Evolutionary conservation across 768 basidiomycete species (phyloP), one percentile per base, ranked within the genome.

Genomic region (Tylopilus plumbeoviolaceoides): DNA sequence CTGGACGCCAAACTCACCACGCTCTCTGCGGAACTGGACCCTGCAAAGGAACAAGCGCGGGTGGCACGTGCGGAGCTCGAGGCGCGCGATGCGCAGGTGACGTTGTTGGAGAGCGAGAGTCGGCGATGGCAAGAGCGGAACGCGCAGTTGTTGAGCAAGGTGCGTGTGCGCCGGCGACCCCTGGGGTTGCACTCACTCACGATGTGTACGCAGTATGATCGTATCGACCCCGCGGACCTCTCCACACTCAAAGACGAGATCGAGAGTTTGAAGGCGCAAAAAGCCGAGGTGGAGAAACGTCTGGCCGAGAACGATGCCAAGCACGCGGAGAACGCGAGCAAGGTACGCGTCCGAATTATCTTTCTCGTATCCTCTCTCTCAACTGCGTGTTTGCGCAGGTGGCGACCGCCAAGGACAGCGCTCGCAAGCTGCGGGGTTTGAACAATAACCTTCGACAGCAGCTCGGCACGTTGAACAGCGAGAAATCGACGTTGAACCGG

Each of bases 221-320:
- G 91, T 41, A 86, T 90, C 59, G 91, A 93, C 65, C 91, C 91
- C 15, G 82, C 86, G 2, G 91, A 94, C 62, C 74, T 93, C 36
- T 87, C 91, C 62, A 76, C 79, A 6, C 75, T 93, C 48, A 89
- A 84, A 67, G 86, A 87, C 21, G 85, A 91, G 63, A 78, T 88
- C 8, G 78, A 80, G 47, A 66, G 59, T 14, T 57, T 87, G 49
- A 81, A 82, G 58, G 50, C 70, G 0, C 66, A 79, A 58, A 74
- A 72, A 25, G 65, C 70, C 7, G 73, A 73, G 12, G 38, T 56
- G 30, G 65, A 72, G 47, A 70, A 69, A 23, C 56, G 59, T 18
- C 48, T 63, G 14, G 57, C 61, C 12, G 67, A 69, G 25, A 65
- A 66, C 5, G 68, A 70, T 35, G 68, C 70, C 6, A 66, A 68